A percentile compares a stretch with the other conserved stretches of the same genome.
phyloP scores from a whole-genome alignment of 2,329 filamentous ascomycete genomes.

The Hymenoscyphus salicellus region DNA sequence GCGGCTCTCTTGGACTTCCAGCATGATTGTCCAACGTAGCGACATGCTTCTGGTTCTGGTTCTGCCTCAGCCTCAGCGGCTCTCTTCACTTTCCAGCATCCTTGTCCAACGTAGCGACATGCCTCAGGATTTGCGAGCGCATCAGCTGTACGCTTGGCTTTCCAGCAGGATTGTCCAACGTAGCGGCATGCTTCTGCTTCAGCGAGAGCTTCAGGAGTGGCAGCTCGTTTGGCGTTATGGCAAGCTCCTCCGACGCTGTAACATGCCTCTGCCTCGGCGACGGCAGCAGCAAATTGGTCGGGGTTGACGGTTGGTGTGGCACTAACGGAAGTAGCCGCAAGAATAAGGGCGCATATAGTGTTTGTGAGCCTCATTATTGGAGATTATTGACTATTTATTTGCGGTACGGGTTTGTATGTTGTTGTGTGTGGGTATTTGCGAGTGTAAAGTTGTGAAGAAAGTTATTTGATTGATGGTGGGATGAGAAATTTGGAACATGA shows the following conservation, averaged over 20 bases:
- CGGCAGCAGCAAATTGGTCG: not conserved
- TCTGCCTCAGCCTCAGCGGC: conserved; percentile 4
- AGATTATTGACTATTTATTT: conserved; percentile 11
- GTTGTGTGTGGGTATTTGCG: conserved; percentile 6
- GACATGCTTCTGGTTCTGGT: conserved; percentile 2
- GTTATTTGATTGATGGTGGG: not conserved
- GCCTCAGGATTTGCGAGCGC: conserved; percentile 26
- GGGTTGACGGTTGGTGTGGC: conserved; percentile 28
- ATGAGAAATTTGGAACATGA: not conserved
- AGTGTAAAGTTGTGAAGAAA: conserved; percentile 12
- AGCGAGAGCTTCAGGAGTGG: conserved; percentile 6
- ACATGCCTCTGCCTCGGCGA: conserved; percentile 5
- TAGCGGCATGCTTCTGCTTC: conserved; percentile 27
- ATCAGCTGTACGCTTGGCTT: conserved; percentile 32
- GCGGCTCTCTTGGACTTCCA: conserved; percentile 22
- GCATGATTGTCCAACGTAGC: conserved; percentile 28
- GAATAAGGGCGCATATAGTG: conserved; percentile 40
- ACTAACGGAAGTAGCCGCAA: conserved; percentile 40
- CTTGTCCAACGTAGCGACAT: not conserved
- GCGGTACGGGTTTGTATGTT: conserved; percentile 19
- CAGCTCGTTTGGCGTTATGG: conserved; percentile 11
- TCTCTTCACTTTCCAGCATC: conserved; percentile 31
- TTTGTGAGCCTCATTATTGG: conserved; percentile 47
- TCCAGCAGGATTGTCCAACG: conserved; percentile 28
- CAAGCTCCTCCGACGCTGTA: conserved; percentile 15